Evolutionary conservation across 805 yeast genomes (phyloP).

Genomic region (Starmerella gropengiesseri): DNA sequence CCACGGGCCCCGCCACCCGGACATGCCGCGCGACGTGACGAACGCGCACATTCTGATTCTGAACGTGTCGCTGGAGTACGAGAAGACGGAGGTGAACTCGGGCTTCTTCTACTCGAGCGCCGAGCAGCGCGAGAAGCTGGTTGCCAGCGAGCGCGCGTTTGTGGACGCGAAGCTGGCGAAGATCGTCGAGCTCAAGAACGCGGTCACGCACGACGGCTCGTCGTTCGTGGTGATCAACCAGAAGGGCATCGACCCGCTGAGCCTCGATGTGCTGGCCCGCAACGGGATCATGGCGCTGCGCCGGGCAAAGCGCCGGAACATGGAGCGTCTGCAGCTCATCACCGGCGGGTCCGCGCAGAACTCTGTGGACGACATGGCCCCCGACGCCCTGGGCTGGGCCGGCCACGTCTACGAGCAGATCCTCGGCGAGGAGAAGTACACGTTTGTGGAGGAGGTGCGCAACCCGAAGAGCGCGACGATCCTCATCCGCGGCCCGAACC

Average conservation of each 20-base stretch:
- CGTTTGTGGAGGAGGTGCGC: slow-evolving; percentile 77
- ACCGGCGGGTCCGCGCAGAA: slow-evolving; percentile 98
- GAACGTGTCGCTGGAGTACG: slow-evolving; percentile 92
- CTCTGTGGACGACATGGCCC: slow-evolving; percentile 83
- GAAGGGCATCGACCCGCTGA: slow-evolving; percentile 98
- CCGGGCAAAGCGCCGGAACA: slow-evolving; percentile 96
- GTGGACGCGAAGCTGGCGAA: slow-evolving; percentile 88
- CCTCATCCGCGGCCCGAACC: slow-evolving; percentile 85
- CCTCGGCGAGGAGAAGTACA: slow-evolving; percentile 94
- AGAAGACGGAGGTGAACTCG: slow-evolving; percentile 93
- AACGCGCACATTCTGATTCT: slow-evolving; percentile 79
- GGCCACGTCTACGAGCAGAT: slow-evolving; percentile 87
- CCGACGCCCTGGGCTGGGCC: slow-evolving; percentile 71
- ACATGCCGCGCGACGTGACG: slow-evolving; percentile 82
- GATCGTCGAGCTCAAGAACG: slow-evolving; percentile 85
- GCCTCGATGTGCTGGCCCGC: slow-evolving; percentile 85
- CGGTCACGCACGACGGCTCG: slow-evolving; percentile 67
- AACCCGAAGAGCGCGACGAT: slow-evolving; percentile 89
- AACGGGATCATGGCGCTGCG: slow-evolving; percentile 88
- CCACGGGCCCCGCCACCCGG: slow-evolving; percentile 98
- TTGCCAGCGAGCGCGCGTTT: slow-evolving; percentile 83
- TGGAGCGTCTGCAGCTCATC: slow-evolving; percentile 94
- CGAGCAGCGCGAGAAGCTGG: slow-evolving; percentile 90
- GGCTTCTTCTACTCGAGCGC: slow-evolving; percentile 91
- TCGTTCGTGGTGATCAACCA: slow-evolving; percentile 93